A percentile compares a stretch with the other conserved stretches of the same genome.
These are phyloP conservation scores for Quercus berberidifolia DNA, from an alignment of 306 rosid species.

Conservation along the genomic window DNA sequence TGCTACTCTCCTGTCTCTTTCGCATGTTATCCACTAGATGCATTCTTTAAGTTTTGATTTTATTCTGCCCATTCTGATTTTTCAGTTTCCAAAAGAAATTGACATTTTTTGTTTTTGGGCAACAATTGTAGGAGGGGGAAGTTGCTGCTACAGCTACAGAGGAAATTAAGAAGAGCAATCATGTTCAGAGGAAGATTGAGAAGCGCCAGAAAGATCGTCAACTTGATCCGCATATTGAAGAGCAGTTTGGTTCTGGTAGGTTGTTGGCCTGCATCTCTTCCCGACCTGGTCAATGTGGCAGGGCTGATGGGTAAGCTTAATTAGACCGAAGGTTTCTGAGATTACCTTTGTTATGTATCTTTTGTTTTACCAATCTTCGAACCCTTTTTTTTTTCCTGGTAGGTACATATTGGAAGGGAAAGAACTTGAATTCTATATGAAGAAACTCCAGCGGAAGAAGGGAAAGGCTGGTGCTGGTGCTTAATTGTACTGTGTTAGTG, in stretches of 20 bases:
- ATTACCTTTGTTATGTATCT: background rate
- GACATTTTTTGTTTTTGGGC: background rate
- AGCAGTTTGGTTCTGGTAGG: constrained; percentile 44
- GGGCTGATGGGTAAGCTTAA: constrained; percentile 43
- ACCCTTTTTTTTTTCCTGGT: background rate
- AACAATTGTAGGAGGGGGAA: constrained; percentile 34
- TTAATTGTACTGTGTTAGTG: constrained; percentile 1
- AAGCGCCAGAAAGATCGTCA: constrained; percentile 39
- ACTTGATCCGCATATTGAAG: constrained; percentile 42
- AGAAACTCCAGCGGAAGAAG: constrained; percentile 44
- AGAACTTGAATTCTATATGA: constrained; percentile 46
- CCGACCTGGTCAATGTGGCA: constrained; percentile 53
- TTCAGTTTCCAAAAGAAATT: background rate
- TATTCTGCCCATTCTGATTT: background rate
- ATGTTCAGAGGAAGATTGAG: constrained; percentile 39
- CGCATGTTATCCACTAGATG: too few relatives aligned
- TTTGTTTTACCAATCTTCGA: background rate
- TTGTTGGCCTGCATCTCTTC: constrained; percentile 50
- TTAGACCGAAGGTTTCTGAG: background rate
- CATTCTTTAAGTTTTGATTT: background rate
- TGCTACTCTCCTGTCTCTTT: too few relatives aligned
- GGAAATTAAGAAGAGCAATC: constrained; percentile 42
- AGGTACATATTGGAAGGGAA: constrained; percentile 50
- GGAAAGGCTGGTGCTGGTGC: constrained; percentile 36
- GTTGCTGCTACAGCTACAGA: constrained; percentile 13